Conservation (phyloP, 306 rosid genomes). For the Prunus mongolica region DNA sequence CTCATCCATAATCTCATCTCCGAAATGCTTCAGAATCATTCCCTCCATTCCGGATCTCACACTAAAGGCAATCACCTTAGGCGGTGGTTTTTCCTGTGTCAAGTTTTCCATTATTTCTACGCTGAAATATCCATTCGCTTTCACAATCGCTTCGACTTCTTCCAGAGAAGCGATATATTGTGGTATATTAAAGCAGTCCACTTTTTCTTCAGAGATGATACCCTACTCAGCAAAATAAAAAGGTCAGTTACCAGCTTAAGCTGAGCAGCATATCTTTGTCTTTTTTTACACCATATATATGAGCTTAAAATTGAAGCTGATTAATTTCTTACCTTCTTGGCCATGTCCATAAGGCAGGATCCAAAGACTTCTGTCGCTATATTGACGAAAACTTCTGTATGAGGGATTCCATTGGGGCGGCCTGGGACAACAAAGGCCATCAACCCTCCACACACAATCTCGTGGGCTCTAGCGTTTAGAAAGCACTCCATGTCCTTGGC, state of each 20-base stretch:
- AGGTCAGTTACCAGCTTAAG: background rate
- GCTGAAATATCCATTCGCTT: conserved; percentile 17
- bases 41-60: conserved; percentile 14
- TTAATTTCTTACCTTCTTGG: conserved; percentile 8
- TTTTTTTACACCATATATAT: too few species aligned
- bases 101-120: conserved; percentile 14
- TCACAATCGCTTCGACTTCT: conserved; percentile 21
- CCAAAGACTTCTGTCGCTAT: background rate
- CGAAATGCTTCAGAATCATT: conserved; percentile 19
- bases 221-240: background rate
- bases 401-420: background rate
- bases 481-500: conserved; percentile 22
- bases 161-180: background rate
- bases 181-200: conserved; percentile 24
- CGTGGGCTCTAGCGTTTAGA: conserved; percentile 19
- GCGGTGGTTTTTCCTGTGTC: background rate
- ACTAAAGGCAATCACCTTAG: background rate
- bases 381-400: background rate
- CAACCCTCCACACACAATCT: conserved; percentile 24
- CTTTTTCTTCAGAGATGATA: conserved; percentile 12
- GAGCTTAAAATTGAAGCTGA: background rate
- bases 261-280: background rate
- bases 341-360: conserved; percentile 24
- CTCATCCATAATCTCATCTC: conserved; percentile 14
- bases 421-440: conserved; percentile 19